Conservation (phyloP, 192 early-diverging fungal genomes). For the Coemansia sp. region DNA sequence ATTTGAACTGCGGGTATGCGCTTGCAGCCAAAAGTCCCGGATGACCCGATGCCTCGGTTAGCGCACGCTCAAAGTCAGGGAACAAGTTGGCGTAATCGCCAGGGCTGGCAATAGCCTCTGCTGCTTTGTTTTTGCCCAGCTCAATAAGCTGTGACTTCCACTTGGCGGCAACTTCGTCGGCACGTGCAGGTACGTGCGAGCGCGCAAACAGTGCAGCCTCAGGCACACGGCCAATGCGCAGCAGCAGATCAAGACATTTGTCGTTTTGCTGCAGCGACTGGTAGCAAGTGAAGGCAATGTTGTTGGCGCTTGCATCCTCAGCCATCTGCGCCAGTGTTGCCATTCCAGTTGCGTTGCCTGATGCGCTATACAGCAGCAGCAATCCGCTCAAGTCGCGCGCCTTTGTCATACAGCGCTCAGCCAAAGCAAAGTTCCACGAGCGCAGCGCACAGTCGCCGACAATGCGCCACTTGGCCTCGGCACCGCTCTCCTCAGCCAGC, state of each 20-base stretch:
- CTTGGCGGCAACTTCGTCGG: conserved; percentile 64
- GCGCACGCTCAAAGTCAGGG: conserved; percentile 61
- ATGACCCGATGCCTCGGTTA: conserved; percentile 10
- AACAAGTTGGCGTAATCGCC: conserved; percentile 82
- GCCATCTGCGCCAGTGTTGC: conserved; percentile 64
- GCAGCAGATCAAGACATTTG: conserved; percentile 83
- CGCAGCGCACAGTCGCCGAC: conserved; percentile 87
- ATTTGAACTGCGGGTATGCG: conserved; percentile 31
- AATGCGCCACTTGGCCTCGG: conserved; percentile 90
- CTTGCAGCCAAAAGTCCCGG: conserved; percentile 14
- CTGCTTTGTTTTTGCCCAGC: conserved; percentile 73
- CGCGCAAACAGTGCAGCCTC: conserved; percentile 95
- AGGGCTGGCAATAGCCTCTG: conserved; percentile 87
- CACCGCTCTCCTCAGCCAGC: conserved; percentile 82
- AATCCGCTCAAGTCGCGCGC: conserved; percentile 91
- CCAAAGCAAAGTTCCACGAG: conserved; percentile 88
- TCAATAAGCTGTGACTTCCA: conserved; percentile 79
- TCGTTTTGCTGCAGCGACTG: conserved; percentile 72
- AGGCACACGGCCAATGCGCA: conserved; percentile 82
- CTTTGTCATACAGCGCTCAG: conserved; percentile 83
- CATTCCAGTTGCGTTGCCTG: conserved; percentile 80
- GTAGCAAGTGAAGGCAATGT: conserved; percentile 88
- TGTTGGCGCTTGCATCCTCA: conserved; percentile 75
- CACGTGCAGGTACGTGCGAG: conserved; percentile 79
- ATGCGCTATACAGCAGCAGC: conserved; percentile 86